A percentile compares a stretch with the other conserved stretches of the same genome.
phyloP scores from a whole-genome alignment of 177 flowering plant genomes.

The Vitis hybrid region DNA sequence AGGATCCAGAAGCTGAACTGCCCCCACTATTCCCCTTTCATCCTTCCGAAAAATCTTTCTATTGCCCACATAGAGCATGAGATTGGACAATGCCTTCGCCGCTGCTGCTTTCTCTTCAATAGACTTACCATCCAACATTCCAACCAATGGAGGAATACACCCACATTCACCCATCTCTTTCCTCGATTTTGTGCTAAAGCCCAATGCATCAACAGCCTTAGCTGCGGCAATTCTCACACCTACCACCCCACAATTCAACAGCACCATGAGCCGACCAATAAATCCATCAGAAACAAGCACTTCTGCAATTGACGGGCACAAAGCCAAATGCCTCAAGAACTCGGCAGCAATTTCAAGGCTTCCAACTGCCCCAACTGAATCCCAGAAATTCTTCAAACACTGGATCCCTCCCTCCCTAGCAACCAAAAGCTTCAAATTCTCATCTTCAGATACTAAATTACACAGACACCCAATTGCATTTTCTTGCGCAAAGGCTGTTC shows the following conservation, averaged over 20 bases:
- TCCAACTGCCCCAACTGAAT: constrained; percentile 36
- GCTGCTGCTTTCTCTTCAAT: constrained; percentile 78
- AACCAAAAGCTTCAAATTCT: constrained; percentile 55
- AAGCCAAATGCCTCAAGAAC: constrained; percentile 49
- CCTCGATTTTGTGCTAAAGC: constrained; percentile 43
- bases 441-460: constrained; percentile 58
- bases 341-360: constrained; percentile 62
- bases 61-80: constrained; percentile 50
- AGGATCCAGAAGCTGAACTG: constrained; percentile 78
- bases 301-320: constrained; percentile 47
- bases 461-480: constrained; percentile 77
- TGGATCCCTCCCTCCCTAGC: constrained; percentile 69
- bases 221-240: constrained; percentile 67
- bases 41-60: constrained; percentile 64
- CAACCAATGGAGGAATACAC: constrained; percentile 51
- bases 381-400: constrained; percentile 75
- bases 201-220: constrained; percentile 53
- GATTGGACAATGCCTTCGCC: constrained; percentile 54
- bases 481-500: constrained; percentile 71
- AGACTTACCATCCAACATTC: constrained; percentile 80
- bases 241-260: constrained; percentile 49
- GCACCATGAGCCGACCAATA: constrained; percentile 36
- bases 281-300: constrained; percentile 61
- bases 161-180: constrained; percentile 78
- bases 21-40: constrained; percentile 56